These are phyloP conservation scores for Mayamaea pseudoterrestris DNA, from an alignment of 108 stramenopile species.

Conservation along the genomic window DNA sequence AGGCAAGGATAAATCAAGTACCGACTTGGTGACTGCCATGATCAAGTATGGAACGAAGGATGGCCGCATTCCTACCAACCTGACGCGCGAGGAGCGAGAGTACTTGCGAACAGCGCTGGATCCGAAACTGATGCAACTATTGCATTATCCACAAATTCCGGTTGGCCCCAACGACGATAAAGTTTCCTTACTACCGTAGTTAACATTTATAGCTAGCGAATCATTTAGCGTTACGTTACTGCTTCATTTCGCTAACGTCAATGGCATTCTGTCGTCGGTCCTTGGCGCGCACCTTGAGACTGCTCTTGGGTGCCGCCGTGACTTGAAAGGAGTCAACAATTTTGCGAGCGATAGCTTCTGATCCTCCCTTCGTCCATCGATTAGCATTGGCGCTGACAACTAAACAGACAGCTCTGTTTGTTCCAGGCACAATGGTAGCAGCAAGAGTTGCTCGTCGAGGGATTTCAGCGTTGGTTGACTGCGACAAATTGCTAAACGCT, in stretches of 20 bases:
- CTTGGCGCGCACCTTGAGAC: constrained; percentile 26
- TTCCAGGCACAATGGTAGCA: constrained; percentile 41
- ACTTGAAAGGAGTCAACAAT: constrained; percentile 30
- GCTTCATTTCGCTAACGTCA: no score
- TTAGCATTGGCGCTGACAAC: constrained; percentile 34
- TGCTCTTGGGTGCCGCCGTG: constrained; percentile 15
- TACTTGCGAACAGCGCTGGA: no score
- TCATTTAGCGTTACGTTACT: no score
- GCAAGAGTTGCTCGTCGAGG: constrained; percentile 34
- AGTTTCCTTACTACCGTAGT: no score
- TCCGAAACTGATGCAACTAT: no score
- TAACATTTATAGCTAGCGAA: no score
- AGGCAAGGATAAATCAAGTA: no score
- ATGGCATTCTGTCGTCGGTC: no score
- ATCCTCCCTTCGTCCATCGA: constrained; percentile 40
- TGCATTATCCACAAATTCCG: no score
- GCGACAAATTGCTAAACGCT: constrained; percentile 31
- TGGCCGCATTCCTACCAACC: no score
- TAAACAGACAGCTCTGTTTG: constrained; percentile 40
- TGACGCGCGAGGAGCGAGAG: no score
- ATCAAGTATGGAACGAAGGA: constrained; percentile 69
- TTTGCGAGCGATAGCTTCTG: constrained; percentile 18
- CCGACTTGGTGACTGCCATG: constrained; percentile 61
- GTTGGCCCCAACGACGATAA: no score
- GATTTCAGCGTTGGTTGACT: constrained; percentile 53